Evolutionary conservation across 805 yeast genomes (phyloP).

Genomic region (Metschnikowia noctiluminum): DNA sequence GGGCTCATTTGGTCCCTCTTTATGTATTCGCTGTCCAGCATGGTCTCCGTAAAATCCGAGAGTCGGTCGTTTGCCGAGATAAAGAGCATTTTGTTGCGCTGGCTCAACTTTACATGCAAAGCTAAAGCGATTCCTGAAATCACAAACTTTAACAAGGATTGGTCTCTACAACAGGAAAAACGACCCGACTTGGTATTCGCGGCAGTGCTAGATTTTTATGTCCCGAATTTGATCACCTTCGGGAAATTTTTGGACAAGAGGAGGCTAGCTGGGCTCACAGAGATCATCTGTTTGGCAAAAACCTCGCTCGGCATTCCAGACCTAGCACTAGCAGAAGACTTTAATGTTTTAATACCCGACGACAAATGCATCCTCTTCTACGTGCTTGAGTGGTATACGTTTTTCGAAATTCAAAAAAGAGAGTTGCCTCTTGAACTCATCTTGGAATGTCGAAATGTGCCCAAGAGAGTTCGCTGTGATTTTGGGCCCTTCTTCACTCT

Average conservation of each 20-base stretch:
- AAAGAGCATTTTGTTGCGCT: constrained; percentile 35
- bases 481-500: constrained; percentile 6
- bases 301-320: constrained; percentile 47
- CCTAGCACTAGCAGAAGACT: constrained; percentile 54
- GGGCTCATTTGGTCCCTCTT: constrained; percentile 51
- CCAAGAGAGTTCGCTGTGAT: constrained; percentile 1
- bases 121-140: constrained; percentile 25
- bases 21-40: constrained; percentile 35
- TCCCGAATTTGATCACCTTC: constrained; percentile 18
- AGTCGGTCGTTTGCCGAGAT: constrained; percentile 29
- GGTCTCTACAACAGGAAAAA: constrained; percentile 46
- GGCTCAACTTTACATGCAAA: constrained; percentile 46
- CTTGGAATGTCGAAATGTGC: not conserved
- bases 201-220: constrained; percentile 30
- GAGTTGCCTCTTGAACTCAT: not conserved
- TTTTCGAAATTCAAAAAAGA: constrained; percentile 21
- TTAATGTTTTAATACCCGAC: constrained; percentile 49
- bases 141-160: constrained; percentile 50
- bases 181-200: constrained; percentile 47
- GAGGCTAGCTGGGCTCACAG: constrained; percentile 13
- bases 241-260: constrained; percentile 23
- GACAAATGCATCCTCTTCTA: constrained; percentile 59
- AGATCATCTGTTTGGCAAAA: constrained; percentile 43
- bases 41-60: constrained; percentile 20
- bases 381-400: constrained; percentile 56